Evolutionary conservation across 495 filamentous ascomycete genomes (phyloP), one percentile per base, ranked within the genome.

Genomic region (Rhypophila decipiens): DNA sequence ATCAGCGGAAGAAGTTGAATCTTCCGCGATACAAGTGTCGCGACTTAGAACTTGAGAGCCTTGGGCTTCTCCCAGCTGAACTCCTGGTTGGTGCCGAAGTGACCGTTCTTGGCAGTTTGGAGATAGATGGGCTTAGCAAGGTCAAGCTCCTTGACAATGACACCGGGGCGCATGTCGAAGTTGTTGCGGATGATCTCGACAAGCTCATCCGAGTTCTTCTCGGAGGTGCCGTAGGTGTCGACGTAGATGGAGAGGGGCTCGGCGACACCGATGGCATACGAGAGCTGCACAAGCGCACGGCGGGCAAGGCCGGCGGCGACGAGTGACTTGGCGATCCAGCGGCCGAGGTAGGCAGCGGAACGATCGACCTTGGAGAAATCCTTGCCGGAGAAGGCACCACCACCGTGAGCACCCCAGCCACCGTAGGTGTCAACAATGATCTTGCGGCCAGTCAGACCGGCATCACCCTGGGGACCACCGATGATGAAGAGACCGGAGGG

Each of bases 401-500:
- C 93, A 80, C 93, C 93, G 78, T 98, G 93, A 57, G 93, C 93
- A 75, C 93, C 93, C 93, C 93, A 98, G 61, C 93, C 93, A 76
- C 93, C 93, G 77, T 98, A 98, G 71, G 93, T 97, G 74, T 98
- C 93, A 67, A 98, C 93, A 63, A 98, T 98, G 80, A 98, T 98
- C 82, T 98, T 98, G 68, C 93, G 90, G 70, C 93, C 93, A 54
- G 93, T 98, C 44, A 98, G 80, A 81, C 93, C 93, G 61, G 93
- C 93, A 64, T 98, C 93, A 81, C 93, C 93, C 78, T 98, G 93
- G 51, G 93, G 93, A 61, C 93, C 93, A 75, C 93, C 93, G 57
- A 98, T 98, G 77, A 97, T 88, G 82, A 98, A 98, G 50, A 88
- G 86, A 53, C 93, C 93, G 31, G 90, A 96, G 60, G 93, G 93